Conservation (phyloP, 805 yeast genomes). For the Lachancea lanzarotensis region DNA sequence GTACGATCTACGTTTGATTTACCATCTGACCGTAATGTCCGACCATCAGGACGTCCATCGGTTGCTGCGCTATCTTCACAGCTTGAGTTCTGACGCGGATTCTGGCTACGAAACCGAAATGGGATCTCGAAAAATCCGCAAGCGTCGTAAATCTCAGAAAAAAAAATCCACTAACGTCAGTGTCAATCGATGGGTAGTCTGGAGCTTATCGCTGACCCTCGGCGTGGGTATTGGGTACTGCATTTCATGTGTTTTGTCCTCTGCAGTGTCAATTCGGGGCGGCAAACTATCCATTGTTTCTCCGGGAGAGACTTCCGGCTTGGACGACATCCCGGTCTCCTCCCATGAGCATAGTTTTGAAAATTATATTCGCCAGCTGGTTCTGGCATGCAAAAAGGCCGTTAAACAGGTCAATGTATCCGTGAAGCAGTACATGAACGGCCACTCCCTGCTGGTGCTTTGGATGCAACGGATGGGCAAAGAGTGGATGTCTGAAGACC, state of each 20-base stretch:
- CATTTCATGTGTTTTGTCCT: constrained; percentile 19
- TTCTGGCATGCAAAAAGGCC: constrained; percentile 15
- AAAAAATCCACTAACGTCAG: not conserved
- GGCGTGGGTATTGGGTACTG: constrained; percentile 31
- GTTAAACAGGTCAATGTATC: constrained; percentile 16
- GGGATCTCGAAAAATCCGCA: constrained; percentile 6
- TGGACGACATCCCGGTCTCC: constrained; percentile 10
- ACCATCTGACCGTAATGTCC: constrained; percentile 21
- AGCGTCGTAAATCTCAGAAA: constrained; percentile 7
- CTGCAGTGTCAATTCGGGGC: constrained; percentile 4
- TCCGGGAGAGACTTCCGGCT: constrained; percentile 7
- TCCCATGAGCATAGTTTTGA: constrained; percentile 9
- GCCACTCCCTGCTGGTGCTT: constrained; percentile 9
- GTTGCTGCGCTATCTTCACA: constrained; percentile 18
- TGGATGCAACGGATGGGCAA: constrained; percentile 14
- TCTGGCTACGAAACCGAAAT: constrained; percentile 12
- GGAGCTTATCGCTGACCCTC: constrained; percentile 27
- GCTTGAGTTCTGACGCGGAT: constrained; percentile 11
- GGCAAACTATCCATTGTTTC: constrained; percentile 1
- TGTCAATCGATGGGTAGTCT: constrained; percentile 16
- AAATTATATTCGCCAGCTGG: constrained; percentile 15
- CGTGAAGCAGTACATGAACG: constrained; percentile 14
- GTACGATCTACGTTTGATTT: constrained; percentile 18
- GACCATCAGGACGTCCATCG: constrained; percentile 20
- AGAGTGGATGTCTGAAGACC: constrained; percentile 10